phyloP scores from a whole-genome alignment of 1,139 yeast species.

The Ogataea hybrid region DNA sequence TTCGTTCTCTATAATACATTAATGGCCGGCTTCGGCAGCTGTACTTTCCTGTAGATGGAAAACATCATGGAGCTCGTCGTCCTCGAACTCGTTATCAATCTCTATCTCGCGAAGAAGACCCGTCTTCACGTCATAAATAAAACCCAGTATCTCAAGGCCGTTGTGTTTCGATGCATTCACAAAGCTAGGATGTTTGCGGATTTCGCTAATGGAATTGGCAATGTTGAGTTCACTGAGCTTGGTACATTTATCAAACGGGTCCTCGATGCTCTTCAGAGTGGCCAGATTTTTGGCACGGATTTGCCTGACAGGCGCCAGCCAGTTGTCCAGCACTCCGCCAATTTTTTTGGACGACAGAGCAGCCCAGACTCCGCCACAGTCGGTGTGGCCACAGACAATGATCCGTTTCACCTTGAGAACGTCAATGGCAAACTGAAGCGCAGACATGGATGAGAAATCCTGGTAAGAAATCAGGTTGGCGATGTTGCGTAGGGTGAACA shows the following conservation, averaged over 20 bases:
- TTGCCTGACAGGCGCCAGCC: slow-evolving; percentile 75
- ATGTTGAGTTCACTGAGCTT: slow-evolving; percentile 81
- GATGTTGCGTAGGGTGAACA: slow-evolving; percentile 89
- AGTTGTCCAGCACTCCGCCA: slow-evolving; percentile 73
- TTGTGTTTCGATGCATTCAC: slow-evolving; percentile 64
- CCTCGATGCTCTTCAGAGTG: slow-evolving; percentile 44
- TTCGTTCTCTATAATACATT: background rate
- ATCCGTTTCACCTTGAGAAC: slow-evolving; percentile 80
- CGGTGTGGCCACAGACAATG: slow-evolving; percentile 95
- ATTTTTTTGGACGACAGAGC: slow-evolving; percentile 67
- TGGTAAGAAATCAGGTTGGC: slow-evolving; percentile 77
- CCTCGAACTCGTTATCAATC: slow-evolving; percentile 46
- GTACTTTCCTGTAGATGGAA: slow-evolving; percentile 32
- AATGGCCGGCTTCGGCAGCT: slow-evolving; percentile 20
- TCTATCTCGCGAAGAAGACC: slow-evolving; percentile 64
- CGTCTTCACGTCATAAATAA: slow-evolving; percentile 80
- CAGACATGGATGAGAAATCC: slow-evolving; percentile 78
- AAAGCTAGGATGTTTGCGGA: slow-evolving; percentile 74
- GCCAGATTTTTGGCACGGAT: slow-evolving; percentile 56
- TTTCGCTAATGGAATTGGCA: slow-evolving; percentile 51
- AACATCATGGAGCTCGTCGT: slow-evolving; percentile 47
- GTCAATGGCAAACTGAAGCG: slow-evolving; percentile 87
- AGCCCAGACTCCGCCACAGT: slow-evolving; percentile 96
- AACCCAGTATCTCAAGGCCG: slow-evolving; percentile 85
- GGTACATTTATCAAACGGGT: slow-evolving; percentile 59